Conservation (phyloP, 495 filamentous ascomycete genomes). For the Lepraria neglecta region DNA sequence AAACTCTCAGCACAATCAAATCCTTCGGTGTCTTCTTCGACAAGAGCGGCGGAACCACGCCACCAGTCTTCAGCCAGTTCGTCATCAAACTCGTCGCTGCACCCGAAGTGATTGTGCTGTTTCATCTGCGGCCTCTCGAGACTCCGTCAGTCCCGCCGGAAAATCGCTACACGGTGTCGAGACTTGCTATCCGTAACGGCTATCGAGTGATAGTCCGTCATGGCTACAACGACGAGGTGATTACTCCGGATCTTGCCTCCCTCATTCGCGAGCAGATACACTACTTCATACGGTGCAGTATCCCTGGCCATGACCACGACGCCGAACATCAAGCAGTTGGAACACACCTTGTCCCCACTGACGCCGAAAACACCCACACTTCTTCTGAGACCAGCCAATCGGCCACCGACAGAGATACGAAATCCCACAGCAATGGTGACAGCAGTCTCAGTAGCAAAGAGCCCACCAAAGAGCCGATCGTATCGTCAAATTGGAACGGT, state of each 20-base stretch:
- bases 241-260: constrained; percentile 53
- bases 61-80: constrained; percentile 57
- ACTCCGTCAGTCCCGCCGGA: constrained; percentile 36
- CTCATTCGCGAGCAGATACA: constrained; percentile 55
- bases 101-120: constrained; percentile 53
- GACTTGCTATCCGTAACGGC: constrained; percentile 48
- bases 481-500: background rate
- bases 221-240: constrained; percentile 63
- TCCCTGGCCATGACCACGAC: background rate
- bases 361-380: too few relatives aligned
- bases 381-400: too few relatives aligned
- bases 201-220: constrained; percentile 61
- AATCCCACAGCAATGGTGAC: background rate
- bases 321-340: background rate
- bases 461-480: background rate
- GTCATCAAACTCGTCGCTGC: constrained; percentile 53
- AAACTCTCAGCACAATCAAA: constrained; percentile 38
- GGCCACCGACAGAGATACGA: too few relatives aligned
- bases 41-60: constrained; percentile 48
- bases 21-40: constrained; percentile 61
- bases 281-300: constrained; percentile 39
- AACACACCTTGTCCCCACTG: background rate
- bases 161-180: constrained; percentile 42
- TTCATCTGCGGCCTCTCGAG: constrained; percentile 54
- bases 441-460: background rate